Evolutionary conservation across 306 rosid species (phyloP), one percentile per base, ranked within the genome.

Genomic region (Inga laurina): DNA sequence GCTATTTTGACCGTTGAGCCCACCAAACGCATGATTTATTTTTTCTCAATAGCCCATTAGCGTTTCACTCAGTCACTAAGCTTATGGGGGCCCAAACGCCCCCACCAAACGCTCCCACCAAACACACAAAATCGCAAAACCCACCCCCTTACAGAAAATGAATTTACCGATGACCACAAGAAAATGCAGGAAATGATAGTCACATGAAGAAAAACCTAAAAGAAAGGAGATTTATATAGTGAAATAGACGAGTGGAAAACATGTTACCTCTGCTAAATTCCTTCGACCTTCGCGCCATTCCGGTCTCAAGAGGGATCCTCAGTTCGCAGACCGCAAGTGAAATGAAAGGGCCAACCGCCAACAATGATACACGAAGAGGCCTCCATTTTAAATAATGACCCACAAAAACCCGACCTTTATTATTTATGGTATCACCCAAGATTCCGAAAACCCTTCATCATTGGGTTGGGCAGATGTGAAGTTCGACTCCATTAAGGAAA

Each of bases 351-450:
- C 86, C 68, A 78, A 82, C 48, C 2, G 7, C 43, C 43, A 39
- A 39, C 43, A 39, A 5, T 37, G 4, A 37, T 2, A 0, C 8
- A 18, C 14, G 52, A 4, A 49, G 88, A 84, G 78, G 78, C 62
- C 32, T 73, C 48, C 84, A 3, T 81, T 85, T 87, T 84, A 82
- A 82, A 87, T 30, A 15, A 45, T 49, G 59, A 52, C 77, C 19
- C 10, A 2, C 27, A 61, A 84, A 78, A 87, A 78, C 88, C 90
- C 87, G 75, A 82, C 64, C 1, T 45, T 27, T 67, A 65, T 67
- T 74, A 39, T 39, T 39, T 11, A 43, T 39, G 18, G 46, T 27
- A 56, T 0, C 1, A 8, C n/a, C 70, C 37, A 77, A 71, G 12
- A 2, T 71, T 34, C 13, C 3, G 14, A 10, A 39, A 79, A 79